Evolutionary conservation across 2,329 filamentous ascomycete species (phyloP), one percentile per base, ranked within the genome.

Genomic region (Plenodomus tracheiphilus): DNA sequence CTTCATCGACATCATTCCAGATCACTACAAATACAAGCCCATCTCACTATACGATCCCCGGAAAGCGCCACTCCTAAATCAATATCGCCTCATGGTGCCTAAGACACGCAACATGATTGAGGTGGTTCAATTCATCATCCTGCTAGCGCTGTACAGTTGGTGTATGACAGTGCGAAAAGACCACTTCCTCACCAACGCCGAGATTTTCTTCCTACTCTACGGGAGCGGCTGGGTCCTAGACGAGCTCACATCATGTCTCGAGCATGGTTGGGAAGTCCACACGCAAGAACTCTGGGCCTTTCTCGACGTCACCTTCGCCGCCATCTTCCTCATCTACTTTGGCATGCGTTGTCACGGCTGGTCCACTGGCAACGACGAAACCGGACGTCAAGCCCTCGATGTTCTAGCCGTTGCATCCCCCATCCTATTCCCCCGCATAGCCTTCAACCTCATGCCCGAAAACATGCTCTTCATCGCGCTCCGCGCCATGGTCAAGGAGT

Each of bases 281-380:
- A 91, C 89, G 0, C 89, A 95, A 68, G 93, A 94, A 60, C 75
- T 95, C 3, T 95, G 90, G 90, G 91, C 89, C 0, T 94, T 95
- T 62, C 80, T 95, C 15, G 90, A 94, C 67, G 85, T 93, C 39
- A 84, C 84, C 4, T 95, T 93, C 62, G 81, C 85, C n/a, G 61
- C 79, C 36, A 86, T 94, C 25, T 94, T 89, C 66, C 76, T 80
- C 60, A 72, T 79, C 15, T 94, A 93, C 68, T 75, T 91, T 6
- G 69, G 81, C 21, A 69, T 92, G 25, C 86, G 90, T 4, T 72
- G 90, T 13, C 82, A 87, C 60, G 86, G 86, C 25, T 81, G 83
- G 70, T 74, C 77, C 10, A 77, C 73, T 1, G 78, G 72, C 3
- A 74, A 79, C 8, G 59, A 77, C 2, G 77, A 74, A 2, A 73